Evolutionary conservation across 202 grass and related monocot genomes (phyloP).

Genomic region (Zoysia matrella): DNA sequence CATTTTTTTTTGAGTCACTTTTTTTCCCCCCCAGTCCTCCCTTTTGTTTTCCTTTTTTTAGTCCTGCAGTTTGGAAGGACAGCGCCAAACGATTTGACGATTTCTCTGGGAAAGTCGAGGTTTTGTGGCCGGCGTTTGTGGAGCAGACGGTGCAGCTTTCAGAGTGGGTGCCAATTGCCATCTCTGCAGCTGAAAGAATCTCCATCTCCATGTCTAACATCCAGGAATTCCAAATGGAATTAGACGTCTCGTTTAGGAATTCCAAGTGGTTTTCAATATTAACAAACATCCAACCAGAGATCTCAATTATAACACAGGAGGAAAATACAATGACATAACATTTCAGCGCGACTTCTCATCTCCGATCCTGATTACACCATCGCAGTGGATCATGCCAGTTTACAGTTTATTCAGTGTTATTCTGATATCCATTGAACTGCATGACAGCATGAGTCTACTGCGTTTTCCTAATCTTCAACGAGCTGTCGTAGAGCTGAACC

Average conservation of each 20-base stretch:
- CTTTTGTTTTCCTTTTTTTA: no score
- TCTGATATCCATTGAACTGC: neutral
- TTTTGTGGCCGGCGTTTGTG: no score
- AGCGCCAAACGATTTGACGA: no score
- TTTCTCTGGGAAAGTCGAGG: no score
- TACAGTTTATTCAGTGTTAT: neutral
- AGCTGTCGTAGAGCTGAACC: conserved; percentile 62
- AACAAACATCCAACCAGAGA: neutral
- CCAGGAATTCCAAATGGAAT: no score
- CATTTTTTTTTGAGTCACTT: neutral
- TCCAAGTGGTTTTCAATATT: neutral
- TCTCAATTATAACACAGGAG: neutral
- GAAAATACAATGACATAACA: neutral
- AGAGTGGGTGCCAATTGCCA: no score
- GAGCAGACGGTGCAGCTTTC: no score
- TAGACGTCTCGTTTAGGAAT: no score
- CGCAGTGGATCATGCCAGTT: neutral
- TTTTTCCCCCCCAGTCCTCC: no score
- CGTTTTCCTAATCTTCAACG: conserved; percentile 2
- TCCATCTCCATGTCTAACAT: no score
- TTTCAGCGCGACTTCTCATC: neutral
- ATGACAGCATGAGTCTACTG: neutral
- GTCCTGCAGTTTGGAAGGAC: no score
- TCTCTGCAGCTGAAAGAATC: no score
- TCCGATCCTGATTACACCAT: neutral